Conservation (phyloP, 148 eudicot genomes). For the Camellia lanceoleosa region DNA sequence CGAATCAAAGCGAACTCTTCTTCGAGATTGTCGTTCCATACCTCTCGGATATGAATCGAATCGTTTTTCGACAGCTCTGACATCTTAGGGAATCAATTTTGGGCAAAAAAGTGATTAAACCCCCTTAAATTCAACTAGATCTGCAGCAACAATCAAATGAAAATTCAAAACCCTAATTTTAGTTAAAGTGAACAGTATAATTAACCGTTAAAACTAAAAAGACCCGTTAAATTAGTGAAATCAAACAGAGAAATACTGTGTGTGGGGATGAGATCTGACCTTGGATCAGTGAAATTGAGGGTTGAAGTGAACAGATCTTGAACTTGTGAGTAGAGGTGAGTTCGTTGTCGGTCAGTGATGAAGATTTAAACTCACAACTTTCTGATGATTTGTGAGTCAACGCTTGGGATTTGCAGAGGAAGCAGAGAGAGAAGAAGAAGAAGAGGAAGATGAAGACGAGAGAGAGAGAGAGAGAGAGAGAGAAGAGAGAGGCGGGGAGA, state of each 20-base stretch:
- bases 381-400: background rate
- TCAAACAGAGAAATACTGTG: too few species aligned
- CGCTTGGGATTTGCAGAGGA: background rate
- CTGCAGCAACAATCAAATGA: background rate
- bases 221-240: too few species aligned
- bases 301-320: background rate
- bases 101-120: background rate
- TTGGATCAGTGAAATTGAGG: too few species aligned
- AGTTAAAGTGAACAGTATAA: background rate
- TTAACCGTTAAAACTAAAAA: background rate
- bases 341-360: background rate
- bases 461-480: slow-evolving; percentile 2
- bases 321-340: background rate
- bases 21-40: slow-evolving; percentile 25
- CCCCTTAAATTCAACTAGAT: background rate
- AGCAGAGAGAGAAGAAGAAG: background rate
- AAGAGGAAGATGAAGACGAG: background rate
- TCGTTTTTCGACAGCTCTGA: slow-evolving; percentile 13
- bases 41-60: slow-evolving; percentile 16
- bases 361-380: background rate
- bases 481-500: background rate
- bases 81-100: slow-evolving; percentile 1
- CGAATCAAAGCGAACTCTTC: slow-evolving; percentile 30
- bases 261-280: too few species aligned
- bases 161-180: background rate